Evolutionary conservation across 352 stramenopile species (phyloP), one percentile per base, ranked within the genome.

Genomic region (Blastocystis sp.): DNA sequence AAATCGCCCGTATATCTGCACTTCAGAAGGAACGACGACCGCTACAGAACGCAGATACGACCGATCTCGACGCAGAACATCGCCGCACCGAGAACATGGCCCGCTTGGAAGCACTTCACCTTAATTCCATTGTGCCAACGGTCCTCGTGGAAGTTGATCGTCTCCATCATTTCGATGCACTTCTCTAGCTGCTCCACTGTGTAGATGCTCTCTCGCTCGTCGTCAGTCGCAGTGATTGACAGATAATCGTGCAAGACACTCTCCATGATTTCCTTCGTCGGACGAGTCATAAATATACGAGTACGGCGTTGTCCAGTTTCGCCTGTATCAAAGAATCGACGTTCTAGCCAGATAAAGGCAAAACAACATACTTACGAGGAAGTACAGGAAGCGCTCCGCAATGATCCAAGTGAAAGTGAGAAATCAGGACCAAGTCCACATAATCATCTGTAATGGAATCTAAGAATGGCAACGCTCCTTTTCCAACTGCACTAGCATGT

Each of bases 401-500:
- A 92, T 99, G 98, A 92, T 99, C 98, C 75, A 99, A 95, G 92
- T 99, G 98, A 92, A 99, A 99, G 91, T 99, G 98, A 68, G 96
- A 98, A 68, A 99, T 97, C 39, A 99, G 92, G 69, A 99, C 91
- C 66, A 99, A 92, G 91, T 99, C 97, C 76, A 97, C 96, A 91
- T 96, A 93, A 50, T 96, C 94, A 54, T 94, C 94, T 91, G 98
- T 95, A 47, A 99, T 95, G 64, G 94, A 94, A 92, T 98, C 96
- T 69, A 99, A 97, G 92, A 98, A 98, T n/a, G 97, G 97, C 87
- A 99, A 90, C 54, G 95, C 96, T 62, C 97, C 95, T 92, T 98
- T 95, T 24, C 97, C 96, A 96, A 90, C 47, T 55, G 37, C 37
- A 90, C 81, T 78, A 45, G 24, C 34, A 8, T 34, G 16, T 37